Evolutionary conservation across 2,329 filamentous ascomycete species (phyloP).

Genomic region (Aspergillus sp.): DNA sequence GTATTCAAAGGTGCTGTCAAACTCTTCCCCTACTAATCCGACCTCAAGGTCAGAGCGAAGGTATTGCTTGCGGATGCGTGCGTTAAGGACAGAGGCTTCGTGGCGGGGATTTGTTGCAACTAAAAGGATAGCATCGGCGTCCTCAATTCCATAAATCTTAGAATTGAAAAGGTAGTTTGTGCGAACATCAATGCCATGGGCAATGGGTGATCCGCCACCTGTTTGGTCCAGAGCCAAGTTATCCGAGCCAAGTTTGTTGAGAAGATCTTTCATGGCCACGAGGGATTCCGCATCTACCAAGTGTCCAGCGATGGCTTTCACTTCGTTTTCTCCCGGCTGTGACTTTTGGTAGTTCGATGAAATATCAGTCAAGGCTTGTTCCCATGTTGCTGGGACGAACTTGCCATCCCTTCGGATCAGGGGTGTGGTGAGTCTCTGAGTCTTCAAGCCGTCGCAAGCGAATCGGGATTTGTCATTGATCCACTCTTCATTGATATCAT

Average conservation of each 20-base stretch:
- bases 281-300: conserved; percentile 89
- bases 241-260: conserved; percentile 94
- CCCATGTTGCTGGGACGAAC: conserved; percentile 92
- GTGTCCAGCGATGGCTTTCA: conserved; percentile 91
- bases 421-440: conserved; percentile 90
- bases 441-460: conserved; percentile 94
- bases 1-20: conserved; percentile 93
- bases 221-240: conserved; percentile 93
- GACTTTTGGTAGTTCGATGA: conserved; percentile 75
- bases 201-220: conserved; percentile 75
- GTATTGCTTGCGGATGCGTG: conserved; percentile 97
- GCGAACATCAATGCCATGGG: conserved; percentile 89
- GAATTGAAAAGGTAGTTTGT: conserved; percentile 98
- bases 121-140: conserved; percentile 87
- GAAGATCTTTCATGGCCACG: conserved; percentile 94
- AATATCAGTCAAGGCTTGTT: conserved; percentile 89
- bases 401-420: conserved; percentile 84
- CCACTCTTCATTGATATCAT: conserved; percentile 99
- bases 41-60: conserved; percentile 91
- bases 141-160: conserved; percentile 87
- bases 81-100: conserved; percentile 92
- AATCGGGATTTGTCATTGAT: conserved; percentile 99
- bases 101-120: conserved; percentile 94
- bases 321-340: conserved; percentile 84
- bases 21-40: conserved; percentile 84